Base-by-base conservation (phyloP, 1,139 yeast species). In the Zygosaccharomyces pseudobailii region DNA sequence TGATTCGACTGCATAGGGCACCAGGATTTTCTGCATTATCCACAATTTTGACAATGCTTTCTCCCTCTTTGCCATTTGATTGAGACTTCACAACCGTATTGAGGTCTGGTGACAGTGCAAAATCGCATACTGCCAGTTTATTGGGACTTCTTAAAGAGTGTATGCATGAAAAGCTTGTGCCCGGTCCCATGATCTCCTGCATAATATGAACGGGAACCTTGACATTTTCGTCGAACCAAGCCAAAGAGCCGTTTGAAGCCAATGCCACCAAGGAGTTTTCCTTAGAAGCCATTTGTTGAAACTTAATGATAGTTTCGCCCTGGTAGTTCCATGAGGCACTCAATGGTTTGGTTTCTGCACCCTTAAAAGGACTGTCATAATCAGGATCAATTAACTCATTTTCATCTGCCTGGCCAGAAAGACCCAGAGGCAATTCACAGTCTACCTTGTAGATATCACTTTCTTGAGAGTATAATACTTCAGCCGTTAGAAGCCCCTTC, bases 11-110 rank as follows among this genome's bases (percentile, higher is more conserved):
- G 45, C 59, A 43, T 5, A 58, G 52, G 20, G 56, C 58, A 33
- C 68, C 66, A 9, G 65, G 60, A 31, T 54, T 54, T 22, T 61
- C 62, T 5, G 59, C 50, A 46, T 64, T 64, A 50, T 62, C 67
- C 17, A 62, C 55, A 22, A 62, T 47, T 37, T 62, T 62, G 33
- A 62, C 44, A 22, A 59, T 57, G 45, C 63, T 58, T 38, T 59
- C 58, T 21, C 55, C 62, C 25, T 59, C 62, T 20, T 55, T 43
- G 7, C 59, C 58, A 35, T 51, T 58, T 10, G 58, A 53, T 32
- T 63, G 67, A 6, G 64, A 59, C 43, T 62, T 62, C 4, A 62
- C 65, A 10, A 63, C 45, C 1, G 63, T 57, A 36, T 59, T 61
- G n/a, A 48, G 49, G 48, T 58, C 59, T 3, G 47, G 55, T 5